Evolutionary conservation across 2,329 filamentous ascomycete species (phyloP), one percentile per base, ranked within the genome.

Genomic region (Fusarium sp.): DNA sequence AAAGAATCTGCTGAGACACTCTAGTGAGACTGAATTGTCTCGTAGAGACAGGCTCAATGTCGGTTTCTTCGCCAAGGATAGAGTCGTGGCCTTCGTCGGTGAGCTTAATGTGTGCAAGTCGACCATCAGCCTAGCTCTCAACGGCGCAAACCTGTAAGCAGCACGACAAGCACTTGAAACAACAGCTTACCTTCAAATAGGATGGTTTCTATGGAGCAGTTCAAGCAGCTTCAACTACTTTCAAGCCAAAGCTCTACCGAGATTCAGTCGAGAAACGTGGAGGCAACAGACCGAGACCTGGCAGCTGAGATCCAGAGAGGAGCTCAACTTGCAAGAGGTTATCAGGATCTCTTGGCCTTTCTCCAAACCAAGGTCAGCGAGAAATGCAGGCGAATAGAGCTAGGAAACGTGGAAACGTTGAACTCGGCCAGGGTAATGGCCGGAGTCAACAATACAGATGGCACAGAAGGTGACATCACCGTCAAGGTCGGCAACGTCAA

Each of bases 31-130:
- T 1, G n/a, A 59, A 1, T 2, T 59, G 6, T 56, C 52, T 35
- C 29, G 7, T 2, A 35, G 52, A 7, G 31, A 56, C 20, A 56
- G 27, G 1, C 1, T 22, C 13, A 56, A 35, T 4, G 29, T 33
- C 2, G 50, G 50, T 0, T 54, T 54, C 50, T 1, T 54, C 0
- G 18, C 18, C 27, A 54, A 33, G 18, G 2, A 20, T 0, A 56
- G 2, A 6, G 50, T 56, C 0, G 11, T 5, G 2, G 50, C 50
- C 0, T 22, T 56, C 5, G 2, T 33, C 1, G 3, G 50, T 16
- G 50, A 56, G 11, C 50, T 56, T 4, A 56, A 16, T 0, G n/a
- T 56, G 11, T 56, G 50, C 50, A 56, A 56, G 50, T 33, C 50
- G 2, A 56, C 50, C 11, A 33, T 56, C 11, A n/a, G n/a, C 11